Evolutionary conservation across 352 stramenopile genomes (phyloP), one percentile per base, ranked within the genome.

Genomic region (Peronospora farinosa): DNA sequence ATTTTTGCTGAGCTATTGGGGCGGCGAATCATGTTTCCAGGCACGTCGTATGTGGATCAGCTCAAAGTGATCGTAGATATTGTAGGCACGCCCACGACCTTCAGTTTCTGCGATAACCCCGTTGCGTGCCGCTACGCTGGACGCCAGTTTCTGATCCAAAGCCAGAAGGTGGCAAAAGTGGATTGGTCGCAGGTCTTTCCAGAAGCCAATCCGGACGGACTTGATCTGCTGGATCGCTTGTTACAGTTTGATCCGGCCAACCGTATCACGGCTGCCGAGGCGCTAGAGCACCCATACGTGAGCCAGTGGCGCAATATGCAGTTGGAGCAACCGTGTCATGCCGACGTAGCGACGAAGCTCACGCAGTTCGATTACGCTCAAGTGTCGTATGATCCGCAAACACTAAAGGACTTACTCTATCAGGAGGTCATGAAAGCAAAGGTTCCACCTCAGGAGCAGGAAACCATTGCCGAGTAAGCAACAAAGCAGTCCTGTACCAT

Each of bases 1-100:
- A 99, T 99, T 51, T 98, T 99, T 57, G 97, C 88, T 2, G 97
- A 99, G 69, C 76, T 99, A 13, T 78, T 99, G 11, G 80, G 85
- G 2, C 75, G 97, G 2, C 63, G 72, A 1, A 77, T 92, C 45
- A 68, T 95, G 35, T 95, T 95, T 37, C 81, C 84, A 3, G 84
- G 84, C 10, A 86, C 79, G 39, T 91, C 78, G 8, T 95, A 92
- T 52, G 81, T 95, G 17, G 81, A 95, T 52, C 84, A 95, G 51
- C 66, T 95, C 35, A 92, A 92, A 52, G 68, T 89, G 21, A 92
- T 94, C 43, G 72, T 94, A 8, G 83, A 92, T 41, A 75, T 94
- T 40, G 78, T 94, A 16, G 83, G 83, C 17, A 92, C 83, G 15
- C 83, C 83, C 12, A 72, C 72, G 41, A 92, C 83, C 7, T 94